phyloP scores from a whole-genome alignment of 495 filamentous ascomycete genomes.

The Penicilliopsis zonata region DNA sequence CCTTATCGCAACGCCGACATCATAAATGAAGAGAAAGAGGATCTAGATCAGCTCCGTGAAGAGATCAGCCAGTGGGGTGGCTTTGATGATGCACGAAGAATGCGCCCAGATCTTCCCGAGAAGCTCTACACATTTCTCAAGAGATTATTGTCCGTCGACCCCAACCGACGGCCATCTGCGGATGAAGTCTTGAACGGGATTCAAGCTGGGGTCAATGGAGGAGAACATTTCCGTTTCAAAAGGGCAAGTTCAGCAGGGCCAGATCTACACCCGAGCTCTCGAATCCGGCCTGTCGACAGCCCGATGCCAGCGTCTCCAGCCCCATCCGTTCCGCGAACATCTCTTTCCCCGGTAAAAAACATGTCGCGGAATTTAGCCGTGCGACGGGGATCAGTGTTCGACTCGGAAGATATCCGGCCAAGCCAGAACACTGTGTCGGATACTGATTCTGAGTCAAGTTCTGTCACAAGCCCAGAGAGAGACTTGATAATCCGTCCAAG shows the following conservation, averaged over 20 bases:
- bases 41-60: slow-evolving; percentile 74
- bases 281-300: slow-evolving; percentile 46
- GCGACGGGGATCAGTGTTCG: slow-evolving; percentile 21
- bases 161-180: slow-evolving; percentile 66
- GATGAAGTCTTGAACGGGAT: slow-evolving; percentile 79
- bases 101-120: slow-evolving; percentile 73
- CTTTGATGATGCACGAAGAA: slow-evolving; percentile 60
- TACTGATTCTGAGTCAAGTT: slow-evolving; percentile 8
- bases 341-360: slow-evolving; percentile 21
- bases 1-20: slow-evolving; percentile 77
- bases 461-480: slow-evolving; percentile 18
- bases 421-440: slow-evolving; percentile 11
- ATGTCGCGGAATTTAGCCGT: slow-evolving; percentile 13
- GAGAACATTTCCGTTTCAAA: slow-evolving; percentile 38
- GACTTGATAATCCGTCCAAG: slow-evolving; percentile 25
- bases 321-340: slow-evolving; percentile 9
- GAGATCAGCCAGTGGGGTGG: slow-evolving; percentile 85
- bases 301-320: slow-evolving; percentile 15
- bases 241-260: slow-evolving; percentile 31
- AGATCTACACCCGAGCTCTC: slow-evolving; percentile 42
- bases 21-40: slow-evolving; percentile 79
- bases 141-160: slow-evolving; percentile 66
- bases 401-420: slow-evolving; percentile 9
- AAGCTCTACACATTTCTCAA: slow-evolving; percentile 77
- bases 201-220: slow-evolving; percentile 52